Conservation (phyloP, 164 flowering plant species). For the Piper betle region DNA sequence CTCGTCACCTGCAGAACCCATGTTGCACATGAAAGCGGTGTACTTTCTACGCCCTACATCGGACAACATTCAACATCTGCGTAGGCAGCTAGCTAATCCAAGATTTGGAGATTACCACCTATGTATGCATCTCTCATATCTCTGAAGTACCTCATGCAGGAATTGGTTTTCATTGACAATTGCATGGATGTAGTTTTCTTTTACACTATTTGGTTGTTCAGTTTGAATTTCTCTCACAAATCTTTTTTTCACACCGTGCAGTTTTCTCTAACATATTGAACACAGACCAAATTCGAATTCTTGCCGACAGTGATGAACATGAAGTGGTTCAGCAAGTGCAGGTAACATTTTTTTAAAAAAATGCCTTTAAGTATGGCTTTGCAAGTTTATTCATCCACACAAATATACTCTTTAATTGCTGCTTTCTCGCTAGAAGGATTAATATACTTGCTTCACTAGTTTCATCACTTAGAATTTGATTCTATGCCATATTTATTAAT, state of each 20-base stretch:
- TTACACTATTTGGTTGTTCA: background rate
- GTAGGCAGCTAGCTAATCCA: constrained; percentile 69
- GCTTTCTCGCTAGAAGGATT: background rate
- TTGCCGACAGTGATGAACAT: constrained; percentile 95
- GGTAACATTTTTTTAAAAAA: constrained; percentile 22
- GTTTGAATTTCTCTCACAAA: background rate
- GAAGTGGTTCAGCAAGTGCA: constrained; percentile 96
- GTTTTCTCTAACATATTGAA: constrained; percentile 92
- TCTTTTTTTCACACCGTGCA: constrained; percentile 15
- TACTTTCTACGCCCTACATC: constrained; percentile 79
- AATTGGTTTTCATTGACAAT: too few relatives aligned
- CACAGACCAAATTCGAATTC: constrained; percentile 70
- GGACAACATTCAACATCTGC: constrained; percentile 63
- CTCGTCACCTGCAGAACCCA: constrained; percentile 63
- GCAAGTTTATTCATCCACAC: background rate
- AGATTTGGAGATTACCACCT: constrained; percentile 93
- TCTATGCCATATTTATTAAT: too few relatives aligned
- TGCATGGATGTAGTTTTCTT: background rate
- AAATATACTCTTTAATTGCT: background rate
- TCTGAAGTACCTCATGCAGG: background rate
- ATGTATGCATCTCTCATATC: constrained; percentile 34
- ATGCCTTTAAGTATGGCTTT: too few relatives aligned
- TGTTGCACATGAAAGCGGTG: constrained; percentile 94
- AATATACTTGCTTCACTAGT: too few relatives aligned
- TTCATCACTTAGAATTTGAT: too few relatives aligned